Evolutionary conservation across 352 stramenopile genomes (phyloP).

Genomic region (Pythium aquatile): DNA sequence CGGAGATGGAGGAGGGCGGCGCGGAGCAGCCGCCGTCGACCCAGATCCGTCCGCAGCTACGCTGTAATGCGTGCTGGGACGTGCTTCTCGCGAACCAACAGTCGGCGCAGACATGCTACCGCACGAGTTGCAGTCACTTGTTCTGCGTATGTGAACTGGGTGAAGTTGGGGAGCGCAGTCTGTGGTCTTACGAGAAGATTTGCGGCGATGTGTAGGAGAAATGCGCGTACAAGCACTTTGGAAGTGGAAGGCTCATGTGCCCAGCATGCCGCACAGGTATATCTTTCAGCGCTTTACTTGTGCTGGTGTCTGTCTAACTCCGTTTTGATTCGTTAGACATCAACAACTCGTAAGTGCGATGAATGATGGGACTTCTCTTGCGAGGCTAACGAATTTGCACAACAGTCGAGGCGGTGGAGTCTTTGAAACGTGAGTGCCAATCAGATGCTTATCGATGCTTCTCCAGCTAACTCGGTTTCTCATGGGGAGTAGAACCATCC

Average conservation of each 20-base stretch:
- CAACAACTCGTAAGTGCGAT: slow-evolving; percentile 41
- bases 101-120: slow-evolving; percentile 76
- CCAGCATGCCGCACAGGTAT: slow-evolving; percentile 56
- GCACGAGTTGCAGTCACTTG: slow-evolving; percentile 70
- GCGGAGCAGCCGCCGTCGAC: slow-evolving; percentile 12
- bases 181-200: not conserved
- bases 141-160: slow-evolving; percentile 50
- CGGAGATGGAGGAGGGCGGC: slow-evolving; percentile 49
- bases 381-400: not conserved
- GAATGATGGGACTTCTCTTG: not conserved
- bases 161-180: not conserved
- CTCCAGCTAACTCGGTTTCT: not conserved
- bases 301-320: not conserved
- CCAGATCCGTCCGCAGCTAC: slow-evolving; percentile 56
- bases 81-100: slow-evolving; percentile 56
- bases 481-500: slow-evolving; percentile 50
- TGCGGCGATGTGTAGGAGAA: slow-evolving; percentile 52
- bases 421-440: slow-evolving; percentile 52
- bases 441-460: too few species aligned
- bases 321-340: slow-evolving; percentile 33
- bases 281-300: not conserved
- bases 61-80: slow-evolving; percentile 80
- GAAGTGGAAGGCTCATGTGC: slow-evolving; percentile 56
- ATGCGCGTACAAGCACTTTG: slow-evolving; percentile 85
- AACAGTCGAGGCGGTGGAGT: slow-evolving; percentile 45